Evolutionary conservation across 225 moss, liverwort and hornwort genomes (phyloP).

Genomic region (Anthoceros angustus): DNA sequence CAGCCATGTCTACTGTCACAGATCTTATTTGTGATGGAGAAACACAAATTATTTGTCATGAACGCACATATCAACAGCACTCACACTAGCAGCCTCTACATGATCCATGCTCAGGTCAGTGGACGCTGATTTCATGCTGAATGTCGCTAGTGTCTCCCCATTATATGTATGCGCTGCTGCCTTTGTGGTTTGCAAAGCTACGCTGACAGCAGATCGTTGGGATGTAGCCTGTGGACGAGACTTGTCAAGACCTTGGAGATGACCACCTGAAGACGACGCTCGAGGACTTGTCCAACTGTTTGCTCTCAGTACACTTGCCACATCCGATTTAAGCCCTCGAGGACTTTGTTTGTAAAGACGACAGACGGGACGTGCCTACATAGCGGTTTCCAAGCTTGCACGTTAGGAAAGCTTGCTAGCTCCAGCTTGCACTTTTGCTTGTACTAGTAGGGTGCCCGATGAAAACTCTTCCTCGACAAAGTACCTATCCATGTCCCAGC

Average conservation of each 20-base stretch:
- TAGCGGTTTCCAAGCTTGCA: too few relatives aligned
- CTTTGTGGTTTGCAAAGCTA: background rate
- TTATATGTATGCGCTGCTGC: background rate
- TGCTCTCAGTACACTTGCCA: background rate
- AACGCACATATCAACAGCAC: constrained; percentile 35
- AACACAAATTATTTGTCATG: constrained; percentile 21
- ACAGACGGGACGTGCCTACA: too few relatives aligned
- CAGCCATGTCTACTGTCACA: constrained; percentile 23
- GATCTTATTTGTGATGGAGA: constrained; percentile 27
- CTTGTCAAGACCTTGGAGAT: background rate
- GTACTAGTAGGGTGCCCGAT: too few relatives aligned
- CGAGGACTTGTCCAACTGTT: background rate
- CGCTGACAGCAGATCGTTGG: background rate
- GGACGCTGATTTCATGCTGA: background rate
- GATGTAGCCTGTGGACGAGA: background rate
- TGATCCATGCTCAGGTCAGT: constrained; percentile 36
- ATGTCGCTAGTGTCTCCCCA: background rate
- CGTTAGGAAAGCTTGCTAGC: too few relatives aligned
- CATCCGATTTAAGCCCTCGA: too few relatives aligned
- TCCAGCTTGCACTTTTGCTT: too few relatives aligned
- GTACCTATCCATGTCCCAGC: too few relatives aligned
- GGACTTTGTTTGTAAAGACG: too few relatives aligned
- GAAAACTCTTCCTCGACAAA: too few relatives aligned
- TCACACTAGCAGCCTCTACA: constrained; percentile 28
- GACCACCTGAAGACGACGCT: background rate